Percentiles rank a stretch among this genome's conserved stretches.
Evolutionary conservation across 106 monocot species (phyloP).

Genomic region (Dactylorhiza incarnata): DNA sequence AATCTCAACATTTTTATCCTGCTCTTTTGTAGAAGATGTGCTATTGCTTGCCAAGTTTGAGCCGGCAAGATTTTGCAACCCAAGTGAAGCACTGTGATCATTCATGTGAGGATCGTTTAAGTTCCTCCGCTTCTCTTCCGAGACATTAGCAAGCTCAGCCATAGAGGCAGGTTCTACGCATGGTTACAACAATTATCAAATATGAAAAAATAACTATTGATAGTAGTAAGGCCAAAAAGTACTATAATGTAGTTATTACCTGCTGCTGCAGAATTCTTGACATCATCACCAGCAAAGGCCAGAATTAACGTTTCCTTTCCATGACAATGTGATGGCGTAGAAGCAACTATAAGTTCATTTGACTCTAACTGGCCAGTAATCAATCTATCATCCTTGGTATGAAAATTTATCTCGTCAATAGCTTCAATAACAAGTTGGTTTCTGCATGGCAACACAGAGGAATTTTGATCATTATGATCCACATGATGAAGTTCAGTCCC

Average conservation of each 20-base stretch:
- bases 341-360: not conserved
- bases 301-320: not conserved
- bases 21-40: conserved; percentile 4
- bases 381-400: not conserved
- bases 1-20: conserved; percentile 13
- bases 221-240: not conserved
- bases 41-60: not conserved
- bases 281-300: not conserved
- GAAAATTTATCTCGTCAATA: not conserved
- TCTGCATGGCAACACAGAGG: not conserved
- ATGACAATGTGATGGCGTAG: not conserved
- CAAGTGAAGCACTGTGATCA: conserved; percentile 6
- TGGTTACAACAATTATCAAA: not conserved
- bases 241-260: not conserved
- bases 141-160: not conserved
- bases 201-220: not conserved
- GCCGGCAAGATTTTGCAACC: not conserved
- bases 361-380: not conserved
- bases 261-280: not conserved
- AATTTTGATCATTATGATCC: not conserved
- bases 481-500: conserved; percentile 9
- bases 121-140: conserved; percentile 6
- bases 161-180: not conserved
- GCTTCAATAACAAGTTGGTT: not conserved
- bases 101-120: conserved; percentile 14